Percentiles rank a stretch among this genome's conserved stretches.
These are phyloP conservation scores for Oxyria digyna DNA, from an alignment of 148 eudicot genomes.

Conservation along the genomic window DNA sequence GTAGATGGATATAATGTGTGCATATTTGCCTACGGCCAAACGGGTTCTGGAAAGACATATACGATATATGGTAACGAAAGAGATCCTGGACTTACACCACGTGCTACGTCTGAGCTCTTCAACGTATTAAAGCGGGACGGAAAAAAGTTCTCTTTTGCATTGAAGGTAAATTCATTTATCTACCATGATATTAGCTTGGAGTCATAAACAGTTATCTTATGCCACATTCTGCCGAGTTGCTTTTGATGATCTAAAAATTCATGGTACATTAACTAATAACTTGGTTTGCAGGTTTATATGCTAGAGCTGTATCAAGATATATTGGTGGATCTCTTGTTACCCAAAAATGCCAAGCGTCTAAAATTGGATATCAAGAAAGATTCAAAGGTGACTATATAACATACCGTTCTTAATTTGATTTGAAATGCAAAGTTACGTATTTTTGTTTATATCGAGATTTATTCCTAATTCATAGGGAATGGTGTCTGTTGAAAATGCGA, in stretches of 20 bases:
- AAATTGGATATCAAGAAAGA: slow-evolving; percentile 89
- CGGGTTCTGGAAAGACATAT: slow-evolving; percentile 97
- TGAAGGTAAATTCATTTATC: slow-evolving; percentile 47
- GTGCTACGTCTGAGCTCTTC: slow-evolving; percentile 80
- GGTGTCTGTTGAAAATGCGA: slow-evolving; percentile 89
- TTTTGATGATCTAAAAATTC: not conserved
- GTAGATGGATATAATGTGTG: slow-evolving; percentile 95
- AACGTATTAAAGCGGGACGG: slow-evolving; percentile 64
- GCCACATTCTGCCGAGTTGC: not conserved
- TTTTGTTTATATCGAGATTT: not conserved
- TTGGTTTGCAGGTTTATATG: slow-evolving; percentile 60
- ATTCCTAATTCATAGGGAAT: slow-evolving; percentile 47
- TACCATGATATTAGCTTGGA: not conserved
- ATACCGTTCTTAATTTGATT: not conserved
- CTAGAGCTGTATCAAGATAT: slow-evolving; percentile 94
- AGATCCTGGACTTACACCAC: slow-evolving; percentile 90
- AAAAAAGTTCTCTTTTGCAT: slow-evolving; percentile 69
- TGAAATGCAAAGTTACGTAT: not conserved
- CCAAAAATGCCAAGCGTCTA: slow-evolving; percentile 59
- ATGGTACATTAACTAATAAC: not conserved
- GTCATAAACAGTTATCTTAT: not conserved
- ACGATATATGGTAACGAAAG: slow-evolving; percentile 78
- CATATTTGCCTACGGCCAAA: slow-evolving; percentile 99
- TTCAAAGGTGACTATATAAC: slow-evolving; percentile 47
- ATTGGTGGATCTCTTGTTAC: slow-evolving; percentile 69